Conservation (phyloP, 768 basidiomycete genomes). For the Baorangia bicolor region DNA sequence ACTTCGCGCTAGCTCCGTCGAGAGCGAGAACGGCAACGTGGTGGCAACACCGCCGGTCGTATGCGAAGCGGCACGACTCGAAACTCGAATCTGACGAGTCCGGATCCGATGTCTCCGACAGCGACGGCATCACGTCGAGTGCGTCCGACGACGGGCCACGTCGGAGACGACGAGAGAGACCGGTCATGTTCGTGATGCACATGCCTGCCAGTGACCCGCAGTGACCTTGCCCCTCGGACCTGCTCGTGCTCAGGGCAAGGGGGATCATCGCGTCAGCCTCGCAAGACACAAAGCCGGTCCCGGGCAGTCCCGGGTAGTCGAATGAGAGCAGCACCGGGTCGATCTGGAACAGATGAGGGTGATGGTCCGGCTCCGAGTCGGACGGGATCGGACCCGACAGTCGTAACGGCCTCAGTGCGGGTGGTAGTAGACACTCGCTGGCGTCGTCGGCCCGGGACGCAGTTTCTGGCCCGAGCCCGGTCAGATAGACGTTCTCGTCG, state of each 20-base stretch:
- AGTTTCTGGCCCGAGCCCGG: not conserved
- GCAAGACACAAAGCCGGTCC: not conserved
- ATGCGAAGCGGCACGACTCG: not conserved
- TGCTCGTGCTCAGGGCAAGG: not conserved
- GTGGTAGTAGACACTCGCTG: conserved; percentile 21
- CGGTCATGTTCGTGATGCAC: not conserved
- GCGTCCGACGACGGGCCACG: not conserved
- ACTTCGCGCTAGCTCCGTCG: not conserved
- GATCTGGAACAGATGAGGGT: conserved; percentile 19
- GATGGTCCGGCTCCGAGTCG: not conserved
- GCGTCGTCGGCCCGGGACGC: too few species aligned
- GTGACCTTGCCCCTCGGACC: not conserved
- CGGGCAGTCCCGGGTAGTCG: conserved; percentile 7
- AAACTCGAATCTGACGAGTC: conserved; percentile 2
- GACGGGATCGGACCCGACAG: conserved; percentile 12
- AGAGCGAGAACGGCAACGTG: not conserved
- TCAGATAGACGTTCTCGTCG: conserved; percentile 12
- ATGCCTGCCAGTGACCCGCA: too few species aligned
- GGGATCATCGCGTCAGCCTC: not conserved
- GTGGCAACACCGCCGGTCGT: not conserved
- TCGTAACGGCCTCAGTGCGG: conserved; percentile 20
- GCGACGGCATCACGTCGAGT: not conserved
- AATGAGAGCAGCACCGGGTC: conserved; percentile 28
- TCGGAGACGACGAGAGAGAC: not conserved
- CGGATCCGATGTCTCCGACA: not conserved